A percentile compares a stretch with the other conserved stretches of the same genome.
Evolutionary conservation across 108 stramenopile species (phyloP).

Genomic region (Fistulifera solaris): DNA sequence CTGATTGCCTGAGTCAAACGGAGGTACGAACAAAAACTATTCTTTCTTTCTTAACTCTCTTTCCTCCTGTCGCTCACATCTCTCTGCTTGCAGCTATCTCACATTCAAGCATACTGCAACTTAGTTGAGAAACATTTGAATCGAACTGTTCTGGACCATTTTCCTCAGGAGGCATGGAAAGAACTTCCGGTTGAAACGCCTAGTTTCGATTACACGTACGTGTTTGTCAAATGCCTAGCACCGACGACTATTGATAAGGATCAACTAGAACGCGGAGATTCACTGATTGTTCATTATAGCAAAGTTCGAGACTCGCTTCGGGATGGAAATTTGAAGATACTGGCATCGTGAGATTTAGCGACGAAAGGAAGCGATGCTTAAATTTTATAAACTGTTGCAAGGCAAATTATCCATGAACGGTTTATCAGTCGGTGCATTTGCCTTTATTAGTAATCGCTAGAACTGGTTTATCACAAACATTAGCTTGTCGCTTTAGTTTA

Average conservation of each 20-base stretch:
- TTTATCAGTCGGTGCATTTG: no score
- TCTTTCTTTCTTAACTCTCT: neutral
- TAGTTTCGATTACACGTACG: constrained; percentile 23
- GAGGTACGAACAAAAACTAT: constrained; percentile 21
- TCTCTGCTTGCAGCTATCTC: neutral
- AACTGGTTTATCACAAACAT: no score
- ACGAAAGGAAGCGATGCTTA: no score
- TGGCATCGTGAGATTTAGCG: no score
- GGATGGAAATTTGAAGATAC: neutral
- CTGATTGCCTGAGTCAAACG: constrained; percentile 39
- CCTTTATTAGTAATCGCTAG: no score
- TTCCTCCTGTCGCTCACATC: neutral
- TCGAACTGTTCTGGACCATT: constrained; percentile 35
- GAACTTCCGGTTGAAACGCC: constrained; percentile 33
- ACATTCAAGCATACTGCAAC: constrained; percentile 21
- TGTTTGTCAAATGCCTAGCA: neutral
- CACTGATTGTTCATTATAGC: neutral
- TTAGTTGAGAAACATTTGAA: constrained; percentile 34
- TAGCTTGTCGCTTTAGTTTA: no score
- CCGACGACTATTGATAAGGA: neutral
- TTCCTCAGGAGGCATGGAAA: constrained; percentile 39
- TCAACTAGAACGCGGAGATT: neutral
- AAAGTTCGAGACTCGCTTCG: neutral
- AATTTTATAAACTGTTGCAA: no score
- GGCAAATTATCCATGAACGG: no score